Base-by-base conservation (phyloP, 2,329 filamentous ascomycete species). In the Claviceps sp. region DNA sequence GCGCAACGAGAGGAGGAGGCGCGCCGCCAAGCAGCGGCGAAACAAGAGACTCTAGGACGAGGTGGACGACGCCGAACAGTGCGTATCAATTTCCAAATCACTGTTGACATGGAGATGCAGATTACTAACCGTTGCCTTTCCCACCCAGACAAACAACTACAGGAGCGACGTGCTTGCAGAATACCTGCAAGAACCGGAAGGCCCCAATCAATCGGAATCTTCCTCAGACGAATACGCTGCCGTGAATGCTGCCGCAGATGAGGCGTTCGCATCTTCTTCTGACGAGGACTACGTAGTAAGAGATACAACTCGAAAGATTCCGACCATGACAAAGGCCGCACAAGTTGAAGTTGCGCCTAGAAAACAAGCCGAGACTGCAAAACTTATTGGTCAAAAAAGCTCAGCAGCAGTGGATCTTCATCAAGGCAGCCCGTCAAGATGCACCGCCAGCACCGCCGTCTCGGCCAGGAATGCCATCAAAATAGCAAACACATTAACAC, bases 1-100 rank as follows among this genome's bases (percentile, higher is more conserved):
- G 81, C 83, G 50, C 80, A 94, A 62, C 82, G 93, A 56, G 88
- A 95, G 65, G 81, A 79, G 43, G 81, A 85, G 51, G 90, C 89
- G 2, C 77, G 79, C n/a, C 80, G 80, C 52, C 82, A 89, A 59
- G 81, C 82, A 7, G 82, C 82, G 37, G 74, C 63, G 16, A 80
- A 82, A 53, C 76, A 82, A 47, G 80, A 94, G 64, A 79, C 79
- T n/a, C 79, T 96, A 47, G 93, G 93, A 11, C 81, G 93, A 54
- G 93, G 93, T 40, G 87, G 88, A 56, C 79, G 93, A 58, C 82
- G 82, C 56, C 79, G 85, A 54, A 61, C 57, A 49, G 68, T 69
- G 55, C 56, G 67, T 58, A 22, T 17, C 8, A 9, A 22, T 9
- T 22, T 43, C 23, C n/a, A 36, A 16, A 39, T n/a, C 5, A 14